Conservation (phyloP, 2,329 filamentous ascomycete genomes). For the Nothopassalora personata region DNA sequence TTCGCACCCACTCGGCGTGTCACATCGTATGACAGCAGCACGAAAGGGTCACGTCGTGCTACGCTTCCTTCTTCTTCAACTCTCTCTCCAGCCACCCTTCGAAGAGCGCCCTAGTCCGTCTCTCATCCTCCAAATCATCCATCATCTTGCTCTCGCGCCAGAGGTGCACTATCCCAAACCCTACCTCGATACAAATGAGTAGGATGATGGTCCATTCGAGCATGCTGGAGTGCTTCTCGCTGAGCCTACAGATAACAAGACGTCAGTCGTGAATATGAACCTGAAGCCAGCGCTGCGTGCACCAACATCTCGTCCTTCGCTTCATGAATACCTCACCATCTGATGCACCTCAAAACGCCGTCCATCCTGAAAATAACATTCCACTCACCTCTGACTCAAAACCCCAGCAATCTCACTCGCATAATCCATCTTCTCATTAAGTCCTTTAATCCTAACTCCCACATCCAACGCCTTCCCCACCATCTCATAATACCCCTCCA, state of each 20-base stretch:
- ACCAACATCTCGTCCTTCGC: too few relatives aligned
- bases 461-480: constrained; percentile 88
- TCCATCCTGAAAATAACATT: too few relatives aligned
- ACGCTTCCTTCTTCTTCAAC: constrained; percentile 10
- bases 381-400: constrained; percentile 61
- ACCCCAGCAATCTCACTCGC: constrained; percentile 92
- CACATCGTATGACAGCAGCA: not conserved
- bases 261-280: not conserved
- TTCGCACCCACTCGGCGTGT: too few relatives aligned
- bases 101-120: constrained; percentile 38
- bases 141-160: constrained; percentile 55
- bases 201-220: constrained; percentile 95
- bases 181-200: constrained; percentile 86
- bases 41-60: not conserved
- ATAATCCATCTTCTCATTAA: constrained; percentile 98
- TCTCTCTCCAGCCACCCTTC: constrained; percentile 34
- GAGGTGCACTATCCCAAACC: constrained; percentile 74
- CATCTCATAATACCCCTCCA: constrained; percentile 93
- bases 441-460: constrained; percentile 77
- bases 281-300: not conserved
- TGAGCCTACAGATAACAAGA: constrained; percentile 43
- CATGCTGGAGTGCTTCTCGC: constrained; percentile 80
- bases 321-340: too few relatives aligned
- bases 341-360: too few relatives aligned
- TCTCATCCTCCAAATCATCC: constrained; percentile 39